Conservation (phyloP, 805 yeast genomes). For the Pichia cephalocereana region DNA sequence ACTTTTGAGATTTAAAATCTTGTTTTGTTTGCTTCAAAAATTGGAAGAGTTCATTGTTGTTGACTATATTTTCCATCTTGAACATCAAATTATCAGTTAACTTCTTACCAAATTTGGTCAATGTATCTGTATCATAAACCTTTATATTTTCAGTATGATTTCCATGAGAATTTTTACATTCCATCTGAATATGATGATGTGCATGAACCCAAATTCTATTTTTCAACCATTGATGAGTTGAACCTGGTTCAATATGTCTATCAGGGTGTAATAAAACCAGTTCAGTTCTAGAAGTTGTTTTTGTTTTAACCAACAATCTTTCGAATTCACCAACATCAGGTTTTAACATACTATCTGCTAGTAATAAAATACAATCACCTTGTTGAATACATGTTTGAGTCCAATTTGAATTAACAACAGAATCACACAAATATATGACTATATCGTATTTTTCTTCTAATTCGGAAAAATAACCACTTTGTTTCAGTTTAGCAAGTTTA, state of each 20-base stretch:
- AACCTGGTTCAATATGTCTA: slow-evolving; percentile 72
- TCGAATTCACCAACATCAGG: slow-evolving; percentile 84
- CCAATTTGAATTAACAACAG: slow-evolving; percentile 79
- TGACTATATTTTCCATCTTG: slow-evolving; percentile 19
- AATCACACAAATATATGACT: slow-evolving; percentile 84
- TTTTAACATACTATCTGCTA: slow-evolving; percentile 74
- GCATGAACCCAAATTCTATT: slow-evolving; percentile 84
- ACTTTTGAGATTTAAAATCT: slow-evolving; percentile 17
- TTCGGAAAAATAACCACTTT: slow-evolving; percentile 84
- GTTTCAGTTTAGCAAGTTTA: slow-evolving; percentile 72
- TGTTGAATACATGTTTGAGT: slow-evolving; percentile 87
- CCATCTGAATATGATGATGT: slow-evolving; percentile 85
- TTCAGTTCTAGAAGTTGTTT: slow-evolving; percentile 83
- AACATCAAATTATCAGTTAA: slow-evolving; percentile 20
- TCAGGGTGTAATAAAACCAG: slow-evolving; percentile 79
- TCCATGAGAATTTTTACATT: slow-evolving; percentile 8
- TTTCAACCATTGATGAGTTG: slow-evolving; percentile 77
- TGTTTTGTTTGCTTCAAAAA: slow-evolving; percentile 21
- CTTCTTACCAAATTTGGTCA: slow-evolving; percentile 16
- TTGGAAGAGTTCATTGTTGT: slow-evolving; percentile 22
- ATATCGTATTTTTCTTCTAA: slow-evolving; percentile 83
- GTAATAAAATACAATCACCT: slow-evolving; percentile 84
- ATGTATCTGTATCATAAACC: slow-evolving; percentile 6
- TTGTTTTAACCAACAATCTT: slow-evolving; percentile 58
- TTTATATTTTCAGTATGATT: not conserved